phyloP scores from a whole-genome alignment of 306 rosid genomes.

The Castanea sativa region DNA sequence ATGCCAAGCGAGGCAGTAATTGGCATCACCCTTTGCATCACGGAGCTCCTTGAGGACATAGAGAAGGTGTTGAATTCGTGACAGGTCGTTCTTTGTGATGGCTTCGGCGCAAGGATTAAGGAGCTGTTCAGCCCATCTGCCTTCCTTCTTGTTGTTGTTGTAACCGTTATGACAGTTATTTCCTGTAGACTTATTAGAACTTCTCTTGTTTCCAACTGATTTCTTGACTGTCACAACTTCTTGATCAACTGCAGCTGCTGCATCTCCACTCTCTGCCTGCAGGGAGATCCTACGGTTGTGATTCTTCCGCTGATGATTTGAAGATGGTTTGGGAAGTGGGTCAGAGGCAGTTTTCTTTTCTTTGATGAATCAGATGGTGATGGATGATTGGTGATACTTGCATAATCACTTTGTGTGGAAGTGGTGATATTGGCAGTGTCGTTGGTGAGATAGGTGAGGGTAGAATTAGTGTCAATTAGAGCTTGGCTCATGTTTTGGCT shows the following conservation, averaged over 20 bases:
- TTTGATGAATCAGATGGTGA: constrained; percentile 48
- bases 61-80: constrained; percentile 77
- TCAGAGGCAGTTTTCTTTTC: constrained; percentile 52
- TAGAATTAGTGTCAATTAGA: constrained; percentile 24
- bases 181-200: constrained; percentile 43
- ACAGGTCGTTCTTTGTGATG: constrained; percentile 46
- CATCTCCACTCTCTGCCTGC: constrained; percentile 38
- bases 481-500: constrained; percentile 40
- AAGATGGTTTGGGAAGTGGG: constrained; percentile 33
- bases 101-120: constrained; percentile 86
- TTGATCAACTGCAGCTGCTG: not conserved
- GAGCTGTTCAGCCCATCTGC: constrained; percentile 96
- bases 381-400: constrained; percentile 22
- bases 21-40: constrained; percentile 72
- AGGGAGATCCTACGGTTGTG: constrained; percentile 26
- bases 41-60: constrained; percentile 88
- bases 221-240: constrained; percentile 39
- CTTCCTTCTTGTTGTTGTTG: constrained; percentile 71
- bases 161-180: constrained; percentile 34
- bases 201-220: constrained; percentile 53
- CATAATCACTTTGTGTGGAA: constrained; percentile 33
- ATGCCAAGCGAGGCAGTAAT: constrained; percentile 74
- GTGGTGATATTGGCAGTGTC: constrained; percentile 23
- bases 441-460: constrained; percentile 27
- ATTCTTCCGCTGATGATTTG: constrained; percentile 33